Conservation (phyloP, 768 basidiomycete genomes). For the Boletus rubroflammeus region DNA sequence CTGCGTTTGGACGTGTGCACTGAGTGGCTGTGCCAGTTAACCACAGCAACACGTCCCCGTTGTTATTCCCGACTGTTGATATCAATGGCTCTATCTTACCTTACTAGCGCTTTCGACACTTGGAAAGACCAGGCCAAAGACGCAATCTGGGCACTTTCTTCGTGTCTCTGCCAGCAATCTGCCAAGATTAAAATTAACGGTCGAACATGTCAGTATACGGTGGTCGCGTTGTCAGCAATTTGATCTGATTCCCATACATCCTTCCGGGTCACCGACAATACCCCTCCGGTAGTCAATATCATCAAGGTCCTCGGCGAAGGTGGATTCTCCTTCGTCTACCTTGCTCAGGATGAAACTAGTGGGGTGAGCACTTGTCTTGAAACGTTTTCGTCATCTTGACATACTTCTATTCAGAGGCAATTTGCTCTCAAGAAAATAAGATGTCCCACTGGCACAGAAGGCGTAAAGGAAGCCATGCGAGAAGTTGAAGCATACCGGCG, state of each 20-base stretch:
- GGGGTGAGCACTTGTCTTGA: slow-evolving; percentile 49
- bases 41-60: no score
- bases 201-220: slow-evolving; percentile 72
- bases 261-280: not conserved
- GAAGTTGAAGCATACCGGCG: slow-evolving; percentile 92
- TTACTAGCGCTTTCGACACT: slow-evolving; percentile 47
- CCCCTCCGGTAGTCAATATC: slow-evolving; percentile 63
- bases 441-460: slow-evolving; percentile 84
- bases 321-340: slow-evolving; percentile 89
- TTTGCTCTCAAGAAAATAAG: slow-evolving; percentile 98
- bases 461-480: slow-evolving; percentile 84
- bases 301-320: slow-evolving; percentile 94
- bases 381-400: not conserved
- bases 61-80: not conserved
- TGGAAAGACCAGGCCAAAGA: slow-evolving; percentile 77
- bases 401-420: slow-evolving; percentile 52
- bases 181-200: slow-evolving; percentile 95
- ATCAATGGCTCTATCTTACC: slow-evolving; percentile 33
- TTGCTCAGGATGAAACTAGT: slow-evolving; percentile 82
- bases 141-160: slow-evolving; percentile 75
- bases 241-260: slow-evolving; percentile 2
- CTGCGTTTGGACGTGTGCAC: slow-evolving; percentile 7
- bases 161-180: slow-evolving; percentile 75
- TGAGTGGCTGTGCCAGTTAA: no score
- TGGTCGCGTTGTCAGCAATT: not conserved